Conservation (phyloP, 2,329 filamentous ascomycete genomes). For the Ascocoryne sarcoides region DNA sequence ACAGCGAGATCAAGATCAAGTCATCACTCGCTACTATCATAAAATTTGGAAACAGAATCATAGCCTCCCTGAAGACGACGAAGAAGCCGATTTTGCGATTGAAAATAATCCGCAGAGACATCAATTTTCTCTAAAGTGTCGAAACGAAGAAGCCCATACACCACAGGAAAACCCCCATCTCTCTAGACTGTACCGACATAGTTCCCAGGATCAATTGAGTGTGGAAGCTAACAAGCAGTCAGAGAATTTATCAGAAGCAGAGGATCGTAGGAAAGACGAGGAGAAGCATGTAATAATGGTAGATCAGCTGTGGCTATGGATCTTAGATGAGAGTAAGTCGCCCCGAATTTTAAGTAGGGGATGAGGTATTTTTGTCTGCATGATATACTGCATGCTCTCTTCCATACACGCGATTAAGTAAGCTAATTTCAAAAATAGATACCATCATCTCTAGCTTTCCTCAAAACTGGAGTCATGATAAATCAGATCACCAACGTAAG, state of each 20-base stretch:
- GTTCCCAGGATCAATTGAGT: too few relatives aligned
- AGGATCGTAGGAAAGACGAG: not conserved
- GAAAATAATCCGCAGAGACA: not conserved
- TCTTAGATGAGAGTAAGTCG: conserved; percentile 27
- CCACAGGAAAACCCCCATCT: too few relatives aligned
- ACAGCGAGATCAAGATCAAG: conserved; percentile 26
- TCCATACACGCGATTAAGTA: too few relatives aligned
- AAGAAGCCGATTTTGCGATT: not conserved
- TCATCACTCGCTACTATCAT: conserved; percentile 10
- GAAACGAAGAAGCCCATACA: not conserved
- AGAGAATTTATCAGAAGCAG: not conserved
- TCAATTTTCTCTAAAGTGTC: not conserved
- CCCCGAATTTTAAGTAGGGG: not conserved
- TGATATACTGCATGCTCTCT: too few relatives aligned
- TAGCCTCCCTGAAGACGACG: not conserved
- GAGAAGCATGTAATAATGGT: conserved; percentile 30
- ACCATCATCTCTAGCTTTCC: conserved; percentile 12
- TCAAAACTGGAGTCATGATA: conserved; percentile 5
- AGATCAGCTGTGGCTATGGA: conserved; percentile 36
- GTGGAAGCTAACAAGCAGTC: not conserved
- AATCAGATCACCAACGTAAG: not conserved
- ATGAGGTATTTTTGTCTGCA: too few relatives aligned
- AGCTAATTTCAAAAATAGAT: conserved; percentile 2
- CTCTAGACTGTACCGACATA: too few relatives aligned
- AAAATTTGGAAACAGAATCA: conserved; percentile 3